Conservation (phyloP, 2,329 filamentous ascomycete genomes). For the Exophiala bonariae region DNA sequence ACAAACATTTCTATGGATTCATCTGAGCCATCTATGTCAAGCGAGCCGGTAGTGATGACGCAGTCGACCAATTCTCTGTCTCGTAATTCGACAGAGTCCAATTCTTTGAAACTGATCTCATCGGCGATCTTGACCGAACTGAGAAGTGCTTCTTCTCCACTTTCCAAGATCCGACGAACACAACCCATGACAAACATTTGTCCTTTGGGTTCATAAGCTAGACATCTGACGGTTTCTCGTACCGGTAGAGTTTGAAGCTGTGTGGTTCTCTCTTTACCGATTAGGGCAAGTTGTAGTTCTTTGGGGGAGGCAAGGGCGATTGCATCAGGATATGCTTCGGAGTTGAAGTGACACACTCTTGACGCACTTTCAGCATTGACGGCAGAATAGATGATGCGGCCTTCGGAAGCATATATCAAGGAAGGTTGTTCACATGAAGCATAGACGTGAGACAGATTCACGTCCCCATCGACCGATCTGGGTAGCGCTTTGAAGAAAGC, state of each 20-base stretch:
- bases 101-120: constrained; percentile 78
- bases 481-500: constrained; percentile 79
- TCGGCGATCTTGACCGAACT: constrained; percentile 89
- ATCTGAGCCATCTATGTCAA: constrained; percentile 45
- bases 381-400: constrained; percentile 86
- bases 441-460: constrained; percentile 76
- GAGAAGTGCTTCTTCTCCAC: constrained; percentile 71
- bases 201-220: constrained; percentile 78
- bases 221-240: constrained; percentile 77
- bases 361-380: constrained; percentile 86
- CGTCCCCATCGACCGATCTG: constrained; percentile 42
- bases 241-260: constrained; percentile 81
- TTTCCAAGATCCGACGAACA: constrained; percentile 69
- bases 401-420: constrained; percentile 86
- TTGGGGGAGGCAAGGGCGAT: constrained; percentile 77
- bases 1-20: constrained; percentile 70
- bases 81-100: constrained; percentile 69
- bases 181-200: constrained; percentile 86
- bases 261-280: constrained; percentile 83
- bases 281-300: constrained; percentile 74
- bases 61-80: constrained; percentile 78
- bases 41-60: constrained; percentile 73
- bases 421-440: constrained; percentile 93
- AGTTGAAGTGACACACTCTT: constrained; percentile 78
- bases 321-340: constrained; percentile 74